These are phyloP conservation scores for Debaryomyces psychrophilus DNA, from an alignment of 1,139 yeast genomes.

Conservation along the genomic window DNA sequence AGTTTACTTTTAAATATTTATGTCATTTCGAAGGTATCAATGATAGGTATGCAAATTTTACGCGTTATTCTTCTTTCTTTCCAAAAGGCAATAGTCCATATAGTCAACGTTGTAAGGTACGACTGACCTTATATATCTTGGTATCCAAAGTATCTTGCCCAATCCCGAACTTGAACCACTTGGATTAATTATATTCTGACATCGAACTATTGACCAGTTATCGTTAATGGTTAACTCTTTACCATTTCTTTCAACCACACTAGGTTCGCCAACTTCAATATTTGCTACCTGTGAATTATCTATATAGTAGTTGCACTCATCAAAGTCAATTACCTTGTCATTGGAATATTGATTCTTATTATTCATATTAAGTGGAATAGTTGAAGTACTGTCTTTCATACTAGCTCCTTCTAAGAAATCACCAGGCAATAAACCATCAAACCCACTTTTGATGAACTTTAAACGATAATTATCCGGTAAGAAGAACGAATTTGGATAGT, in stretches of 20 bases:
- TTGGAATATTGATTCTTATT: slow-evolving; percentile 63
- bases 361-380: slow-evolving; percentile 68
- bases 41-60: background rate
- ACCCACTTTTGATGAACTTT: slow-evolving; percentile 72
- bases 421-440: slow-evolving; percentile 87
- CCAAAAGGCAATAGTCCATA: slow-evolving; percentile 49
- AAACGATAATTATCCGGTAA: slow-evolving; percentile 63
- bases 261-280: slow-evolving; percentile 32
- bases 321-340: slow-evolving; percentile 49
- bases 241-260: slow-evolving; percentile 19
- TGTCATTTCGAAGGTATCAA: background rate
- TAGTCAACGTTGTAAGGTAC: slow-evolving; percentile 38
- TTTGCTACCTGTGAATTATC: slow-evolving; percentile 47
- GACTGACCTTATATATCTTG: slow-evolving; percentile 28
- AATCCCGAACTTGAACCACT: slow-evolving; percentile 46
- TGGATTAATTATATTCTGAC: slow-evolving; percentile 52
- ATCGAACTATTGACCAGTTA: slow-evolving; percentile 47
- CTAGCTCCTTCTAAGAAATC: slow-evolving; percentile 60
- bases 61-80: slow-evolving; percentile 17
- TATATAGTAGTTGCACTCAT: slow-evolving; percentile 59
- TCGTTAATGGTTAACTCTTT: slow-evolving; percentile 14
- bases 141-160: slow-evolving; percentile 52
- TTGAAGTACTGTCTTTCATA: slow-evolving; percentile 35
- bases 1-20: background rate
- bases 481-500: slow-evolving; percentile 86